A percentile compares a stretch with the other conserved stretches of the same genome.
Evolutionary conservation across 345 rosid genomes (phyloP).

Genomic region (Anacardium occidentale): DNA sequence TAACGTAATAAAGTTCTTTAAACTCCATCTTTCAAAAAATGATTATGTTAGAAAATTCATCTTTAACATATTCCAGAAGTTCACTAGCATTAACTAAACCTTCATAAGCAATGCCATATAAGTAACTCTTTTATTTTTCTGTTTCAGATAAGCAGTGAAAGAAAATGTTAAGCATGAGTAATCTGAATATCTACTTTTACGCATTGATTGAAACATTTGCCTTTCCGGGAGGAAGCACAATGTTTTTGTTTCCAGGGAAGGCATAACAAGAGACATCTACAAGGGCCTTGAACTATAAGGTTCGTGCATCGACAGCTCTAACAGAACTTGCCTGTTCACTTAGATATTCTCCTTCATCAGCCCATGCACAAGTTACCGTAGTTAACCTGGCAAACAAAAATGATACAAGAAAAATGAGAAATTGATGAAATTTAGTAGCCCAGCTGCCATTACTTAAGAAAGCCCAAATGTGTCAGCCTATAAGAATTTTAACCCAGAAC

Average conservation of each 20-base stretch:
- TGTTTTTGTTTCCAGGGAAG: constrained; percentile 86
- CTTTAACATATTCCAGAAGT: too few species aligned
- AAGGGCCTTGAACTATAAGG: constrained; percentile 86
- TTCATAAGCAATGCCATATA: neutral
- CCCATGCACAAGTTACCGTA: constrained; percentile 92
- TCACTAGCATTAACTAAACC: too few species aligned
- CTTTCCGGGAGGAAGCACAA: constrained; percentile 62
- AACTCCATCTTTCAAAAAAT: too few species aligned
- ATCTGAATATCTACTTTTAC: constrained; percentile 30
- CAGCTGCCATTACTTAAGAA: too few species aligned
- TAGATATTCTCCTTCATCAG: constrained; percentile 90
- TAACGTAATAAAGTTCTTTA: too few species aligned
- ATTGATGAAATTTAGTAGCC: neutral
- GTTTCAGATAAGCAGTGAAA: neutral
- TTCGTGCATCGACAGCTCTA: constrained; percentile 83
- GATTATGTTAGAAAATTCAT: too few species aligned
- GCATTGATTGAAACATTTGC: constrained; percentile 47
- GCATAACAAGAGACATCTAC: constrained; percentile 78
- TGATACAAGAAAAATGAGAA: neutral
- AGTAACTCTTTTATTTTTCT: neutral
- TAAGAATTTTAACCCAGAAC: too few species aligned
- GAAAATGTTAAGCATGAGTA: neutral
- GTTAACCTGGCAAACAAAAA: constrained; percentile 52
- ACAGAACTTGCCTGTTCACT: constrained; percentile 83
- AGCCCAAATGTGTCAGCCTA: too few species aligned